Base-by-base conservation (phyloP, 2,329 filamentous ascomycete species). In the Pyrenochaeta sp. region DNA sequence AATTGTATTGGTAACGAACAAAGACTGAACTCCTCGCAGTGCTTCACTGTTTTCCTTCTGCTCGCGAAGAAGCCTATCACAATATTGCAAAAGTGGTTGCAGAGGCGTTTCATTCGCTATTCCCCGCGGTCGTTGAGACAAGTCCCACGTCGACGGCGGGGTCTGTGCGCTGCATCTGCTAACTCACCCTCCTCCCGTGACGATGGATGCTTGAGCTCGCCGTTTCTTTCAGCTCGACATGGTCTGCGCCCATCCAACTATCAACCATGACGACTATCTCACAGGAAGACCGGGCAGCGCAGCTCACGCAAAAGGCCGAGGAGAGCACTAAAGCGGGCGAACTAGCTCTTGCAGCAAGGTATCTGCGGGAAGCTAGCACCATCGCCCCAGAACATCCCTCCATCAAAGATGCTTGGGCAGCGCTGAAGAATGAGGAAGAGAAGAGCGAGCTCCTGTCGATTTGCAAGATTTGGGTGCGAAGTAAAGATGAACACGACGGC, bases 331-430 rank as follows among this genome's bases (percentile, higher is more conserved):
- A 58, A 27, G 46, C 56, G 7, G 65, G 66, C 36, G 63, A 74
- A 27, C 57, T 75, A 30, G 60, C 65, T 30, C 63, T 69, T 39
- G 75, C 74, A 15, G 72, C 72, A 18, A 58, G 68, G 32, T 64
- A 68, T n/a, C 58, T 78, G 41, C 68, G 72, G 31, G 72, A 77
- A 57, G 76, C 75, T 22, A 72, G 71, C 17, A 68, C 69, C 29
- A 64, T 79, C 24, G 71, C 73, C 37, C 70, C 74, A 21, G 62
- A 72, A 10, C 72, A 74, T 53, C 56, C 61, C 8, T 56, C 65
- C 15, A 65, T 78, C 44, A 74, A 72, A 50, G 65, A 69, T 28
- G 68, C 65, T 41, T 74, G 74, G 68, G 48, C 71, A 17, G 49
- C 58, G n/a, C 47, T 78, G 35, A 68, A 69, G 47, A 61, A 69